phyloP scores from a whole-genome alignment of 192 early-diverging fungal species.

The Rhizoclosmatium globosum region DNA sequence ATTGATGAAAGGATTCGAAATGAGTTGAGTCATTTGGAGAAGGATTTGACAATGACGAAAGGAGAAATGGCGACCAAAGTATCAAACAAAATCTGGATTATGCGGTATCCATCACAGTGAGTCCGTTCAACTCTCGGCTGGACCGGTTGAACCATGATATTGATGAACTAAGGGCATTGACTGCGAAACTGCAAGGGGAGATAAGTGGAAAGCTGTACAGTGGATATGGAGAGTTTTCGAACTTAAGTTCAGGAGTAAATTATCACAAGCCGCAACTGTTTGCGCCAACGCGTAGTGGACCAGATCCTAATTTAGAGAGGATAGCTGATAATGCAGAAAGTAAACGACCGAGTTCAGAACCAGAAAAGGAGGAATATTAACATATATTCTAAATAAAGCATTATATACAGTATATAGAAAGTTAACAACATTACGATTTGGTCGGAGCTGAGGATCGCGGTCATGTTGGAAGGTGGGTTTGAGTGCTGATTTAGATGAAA shows the following conservation, averaged over 20 bases:
- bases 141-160: conserved; percentile 25
- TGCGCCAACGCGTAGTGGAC: neutral
- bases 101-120: conserved; percentile 20
- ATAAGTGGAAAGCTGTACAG: conserved; percentile 23
- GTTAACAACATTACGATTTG: too few species aligned
- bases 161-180: conserved; percentile 19
- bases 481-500: too few species aligned
- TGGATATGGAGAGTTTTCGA: conserved; percentile 5
- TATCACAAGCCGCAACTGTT: conserved; percentile 12
- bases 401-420: too few species aligned
- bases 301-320: conserved; percentile 13
- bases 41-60: conserved; percentile 32
- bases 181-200: conserved; percentile 29
- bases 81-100: conserved; percentile 29
- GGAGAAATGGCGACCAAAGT: conserved; percentile 32
- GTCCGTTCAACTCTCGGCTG: conserved; percentile 30
- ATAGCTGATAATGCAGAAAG: conserved; percentile 22
- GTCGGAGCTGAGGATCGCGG: too few species aligned
- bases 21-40: conserved; percentile 37
- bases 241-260: neutral
- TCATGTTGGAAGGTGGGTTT: too few species aligned
- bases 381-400: too few species aligned
- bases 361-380: conserved; percentile 14
- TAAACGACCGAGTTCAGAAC: neutral
- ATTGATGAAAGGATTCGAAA: conserved; percentile 35